Conservation (phyloP, 2,329 filamentous ascomycete species). For the Penicillium olsonii region DNA sequence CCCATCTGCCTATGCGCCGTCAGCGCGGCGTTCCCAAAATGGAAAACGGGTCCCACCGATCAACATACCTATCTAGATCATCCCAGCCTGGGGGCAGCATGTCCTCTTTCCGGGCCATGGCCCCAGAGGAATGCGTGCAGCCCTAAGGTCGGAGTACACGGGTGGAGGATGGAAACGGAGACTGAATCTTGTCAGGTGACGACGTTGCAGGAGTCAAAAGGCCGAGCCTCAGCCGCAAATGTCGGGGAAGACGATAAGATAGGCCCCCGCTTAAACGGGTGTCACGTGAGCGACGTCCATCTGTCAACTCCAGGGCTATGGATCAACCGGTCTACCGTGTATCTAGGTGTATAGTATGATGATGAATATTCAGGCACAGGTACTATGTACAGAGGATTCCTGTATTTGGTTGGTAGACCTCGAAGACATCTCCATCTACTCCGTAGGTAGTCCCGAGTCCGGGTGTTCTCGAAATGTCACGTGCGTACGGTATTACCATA, state of each 20-base stretch:
- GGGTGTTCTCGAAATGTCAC: too few relatives aligned
- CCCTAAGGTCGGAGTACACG: slow-evolving; percentile 10
- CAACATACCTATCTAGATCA: slow-evolving; percentile 42
- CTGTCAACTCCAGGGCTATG: too few relatives aligned
- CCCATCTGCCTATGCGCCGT: slow-evolving; percentile 56
- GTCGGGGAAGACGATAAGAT: slow-evolving; percentile 14
- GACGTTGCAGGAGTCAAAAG: slow-evolving; percentile 9
- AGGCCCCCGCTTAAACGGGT: not conserved
- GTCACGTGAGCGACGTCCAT: too few relatives aligned
- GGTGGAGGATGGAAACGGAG: slow-evolving; percentile 10
- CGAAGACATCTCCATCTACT: too few relatives aligned
- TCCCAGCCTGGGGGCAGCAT: slow-evolving; percentile 44
- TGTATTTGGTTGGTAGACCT: too few relatives aligned
- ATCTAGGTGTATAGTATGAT: too few relatives aligned
- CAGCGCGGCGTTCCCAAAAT: slow-evolving; percentile 66
- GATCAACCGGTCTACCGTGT: too few relatives aligned
- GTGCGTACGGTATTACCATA: not conserved
- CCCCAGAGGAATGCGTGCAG: slow-evolving; percentile 37
- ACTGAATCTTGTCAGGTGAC: slow-evolving; percentile 9
- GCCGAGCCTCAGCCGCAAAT: slow-evolving; percentile 11
- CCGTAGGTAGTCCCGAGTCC: too few relatives aligned
- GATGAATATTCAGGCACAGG: too few relatives aligned
- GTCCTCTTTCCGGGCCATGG: slow-evolving; percentile 45
- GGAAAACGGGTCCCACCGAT: slow-evolving; percentile 25
- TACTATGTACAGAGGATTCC: too few relatives aligned